phyloP scores from a whole-genome alignment of 164 flowering plant genomes.

The Nelumbo lutea region DNA sequence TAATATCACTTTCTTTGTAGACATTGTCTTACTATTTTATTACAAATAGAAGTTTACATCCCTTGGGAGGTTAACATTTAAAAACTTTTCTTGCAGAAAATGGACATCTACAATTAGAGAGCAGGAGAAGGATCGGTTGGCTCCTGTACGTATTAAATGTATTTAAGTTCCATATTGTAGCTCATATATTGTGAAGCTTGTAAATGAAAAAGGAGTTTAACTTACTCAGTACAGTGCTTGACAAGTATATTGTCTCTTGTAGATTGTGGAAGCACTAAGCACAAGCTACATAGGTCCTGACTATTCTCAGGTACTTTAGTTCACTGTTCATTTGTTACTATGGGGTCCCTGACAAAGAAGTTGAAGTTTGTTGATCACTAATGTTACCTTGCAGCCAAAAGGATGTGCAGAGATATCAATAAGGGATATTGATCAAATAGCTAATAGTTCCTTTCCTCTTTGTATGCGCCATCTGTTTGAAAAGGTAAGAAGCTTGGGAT shows the following conservation, averaged over 20 bases:
- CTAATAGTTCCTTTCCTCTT: slow-evolving; percentile 80
- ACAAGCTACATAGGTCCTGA: slow-evolving; percentile 92
- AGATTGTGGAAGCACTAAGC: slow-evolving; percentile 87
- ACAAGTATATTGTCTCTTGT: slow-evolving; percentile 9
- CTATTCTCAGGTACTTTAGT: slow-evolving; percentile 68
- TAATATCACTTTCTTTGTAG: not conserved
- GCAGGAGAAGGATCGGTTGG: slow-evolving; percentile 75
- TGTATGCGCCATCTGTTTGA: slow-evolving; percentile 95
- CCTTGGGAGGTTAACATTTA: slow-evolving; percentile 1
- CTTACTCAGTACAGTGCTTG: slow-evolving; percentile 5
- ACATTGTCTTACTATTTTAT: not conserved
- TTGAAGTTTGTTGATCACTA: slow-evolving; percentile 6
- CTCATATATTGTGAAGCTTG: slow-evolving; percentile 1
- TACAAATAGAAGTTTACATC: not conserved
- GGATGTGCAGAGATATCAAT: slow-evolving; percentile 68
- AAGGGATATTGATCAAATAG: slow-evolving; percentile 74
- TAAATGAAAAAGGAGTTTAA: not conserved
- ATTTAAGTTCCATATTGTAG: not conserved
- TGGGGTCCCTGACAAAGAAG: not conserved
- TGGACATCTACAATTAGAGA: slow-evolving; percentile 80
- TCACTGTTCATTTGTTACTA: slow-evolving; percentile 1
- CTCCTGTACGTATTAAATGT: slow-evolving; percentile 63
- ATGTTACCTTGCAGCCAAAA: slow-evolving; percentile 45
- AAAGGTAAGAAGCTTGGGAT: slow-evolving; percentile 41
- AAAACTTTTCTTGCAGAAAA: slow-evolving; percentile 49